Conservation (phyloP, 2,329 filamentous ascomycete species). For the Curvularia eragrostidis region DNA sequence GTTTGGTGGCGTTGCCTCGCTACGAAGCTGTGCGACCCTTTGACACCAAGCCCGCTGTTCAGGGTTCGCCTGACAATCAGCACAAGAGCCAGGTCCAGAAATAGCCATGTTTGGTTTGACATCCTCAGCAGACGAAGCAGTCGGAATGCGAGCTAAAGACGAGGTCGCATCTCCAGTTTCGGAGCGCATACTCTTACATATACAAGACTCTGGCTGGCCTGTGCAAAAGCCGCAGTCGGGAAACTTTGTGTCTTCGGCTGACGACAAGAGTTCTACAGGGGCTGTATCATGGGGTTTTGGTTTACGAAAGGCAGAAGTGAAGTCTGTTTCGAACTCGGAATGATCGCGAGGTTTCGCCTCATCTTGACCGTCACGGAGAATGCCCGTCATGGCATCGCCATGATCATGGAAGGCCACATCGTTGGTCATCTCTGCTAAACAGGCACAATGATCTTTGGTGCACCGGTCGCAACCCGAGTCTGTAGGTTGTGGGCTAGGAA, state of each 20-base stretch:
- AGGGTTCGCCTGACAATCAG: slow-evolving; percentile 45
- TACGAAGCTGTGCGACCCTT: slow-evolving; percentile 40
- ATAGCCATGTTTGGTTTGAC: slow-evolving; percentile 15
- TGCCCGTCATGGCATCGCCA: slow-evolving; percentile 23
- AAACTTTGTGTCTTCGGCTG: slow-evolving; percentile 22
- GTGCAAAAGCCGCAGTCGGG: slow-evolving; percentile 44
- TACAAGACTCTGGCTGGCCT: slow-evolving; percentile 39
- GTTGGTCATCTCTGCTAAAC: slow-evolving; percentile 40
- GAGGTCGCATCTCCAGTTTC: slow-evolving; percentile 21
- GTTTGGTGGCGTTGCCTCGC: slow-evolving; percentile 23
- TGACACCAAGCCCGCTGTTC: slow-evolving; percentile 46
- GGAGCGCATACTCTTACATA: slow-evolving; percentile 34
- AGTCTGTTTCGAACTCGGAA: slow-evolving; percentile 41
- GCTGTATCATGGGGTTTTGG: slow-evolving; percentile 4
- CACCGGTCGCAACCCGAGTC: slow-evolving; percentile 38
- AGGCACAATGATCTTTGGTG: slow-evolving; percentile 42
- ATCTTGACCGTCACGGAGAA: slow-evolving; percentile 18
- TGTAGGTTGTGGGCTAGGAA: slow-evolving; percentile 22
- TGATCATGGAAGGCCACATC: slow-evolving; percentile 24
- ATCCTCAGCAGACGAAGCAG: slow-evolving; percentile 6
- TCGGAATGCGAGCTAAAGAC: slow-evolving; percentile 14
- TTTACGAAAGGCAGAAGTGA: slow-evolving; percentile 36
- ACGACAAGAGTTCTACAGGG: slow-evolving; percentile 32
- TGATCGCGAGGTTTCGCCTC: slow-evolving; percentile 7
- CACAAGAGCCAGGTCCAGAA: slow-evolving; percentile 44